These are phyloP conservation scores for Massariosphaeria phaeospora DNA, from an alignment of 495 filamentous ascomycete genomes.

Conservation along the genomic window DNA sequence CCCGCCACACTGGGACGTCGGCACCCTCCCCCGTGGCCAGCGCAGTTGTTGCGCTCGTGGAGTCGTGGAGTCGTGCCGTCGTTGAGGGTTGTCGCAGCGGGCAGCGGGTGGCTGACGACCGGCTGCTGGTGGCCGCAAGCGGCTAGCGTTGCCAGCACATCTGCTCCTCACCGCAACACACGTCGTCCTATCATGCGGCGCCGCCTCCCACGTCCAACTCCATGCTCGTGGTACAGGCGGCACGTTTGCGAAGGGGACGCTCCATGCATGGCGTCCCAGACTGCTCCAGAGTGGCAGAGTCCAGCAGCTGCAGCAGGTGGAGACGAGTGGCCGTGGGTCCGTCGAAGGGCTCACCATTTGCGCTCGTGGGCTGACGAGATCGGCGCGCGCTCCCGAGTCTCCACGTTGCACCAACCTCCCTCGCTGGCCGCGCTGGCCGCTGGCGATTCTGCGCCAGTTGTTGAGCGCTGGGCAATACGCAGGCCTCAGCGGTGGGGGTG, in stretches of 20 bases:
- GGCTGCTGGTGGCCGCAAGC: constrained; percentile 2
- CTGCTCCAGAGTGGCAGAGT: no score
- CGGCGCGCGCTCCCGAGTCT: constrained; percentile 32
- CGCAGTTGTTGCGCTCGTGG: constrained; percentile 10
- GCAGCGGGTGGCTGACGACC: constrained; percentile 20
- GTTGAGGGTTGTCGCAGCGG: no score
- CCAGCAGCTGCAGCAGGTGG: constrained; percentile 12
- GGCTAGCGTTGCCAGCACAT: constrained; percentile 30
- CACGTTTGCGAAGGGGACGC: constrained; percentile 30
- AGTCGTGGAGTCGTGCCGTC: neutral
- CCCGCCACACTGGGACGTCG: neutral
- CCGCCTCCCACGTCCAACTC: constrained; percentile 25
- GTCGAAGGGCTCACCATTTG: constrained; percentile 9
- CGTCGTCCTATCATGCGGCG: constrained; percentile 15
- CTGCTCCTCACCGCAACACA: constrained; percentile 26
- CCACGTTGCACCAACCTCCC: constrained; percentile 31
- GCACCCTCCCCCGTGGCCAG: neutral
- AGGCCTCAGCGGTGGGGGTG: constrained; percentile 3
- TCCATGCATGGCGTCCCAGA: neutral
- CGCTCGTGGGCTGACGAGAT: constrained; percentile 25
- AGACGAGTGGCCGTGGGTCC: neutral
- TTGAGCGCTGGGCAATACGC: neutral
- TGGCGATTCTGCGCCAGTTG: neutral
- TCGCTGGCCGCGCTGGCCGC: neutral
- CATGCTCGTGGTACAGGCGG: constrained; percentile 29